phyloP scores from a whole-genome alignment of 202 grass and related monocot species.

The Sporobolus alterniflorus region DNA sequence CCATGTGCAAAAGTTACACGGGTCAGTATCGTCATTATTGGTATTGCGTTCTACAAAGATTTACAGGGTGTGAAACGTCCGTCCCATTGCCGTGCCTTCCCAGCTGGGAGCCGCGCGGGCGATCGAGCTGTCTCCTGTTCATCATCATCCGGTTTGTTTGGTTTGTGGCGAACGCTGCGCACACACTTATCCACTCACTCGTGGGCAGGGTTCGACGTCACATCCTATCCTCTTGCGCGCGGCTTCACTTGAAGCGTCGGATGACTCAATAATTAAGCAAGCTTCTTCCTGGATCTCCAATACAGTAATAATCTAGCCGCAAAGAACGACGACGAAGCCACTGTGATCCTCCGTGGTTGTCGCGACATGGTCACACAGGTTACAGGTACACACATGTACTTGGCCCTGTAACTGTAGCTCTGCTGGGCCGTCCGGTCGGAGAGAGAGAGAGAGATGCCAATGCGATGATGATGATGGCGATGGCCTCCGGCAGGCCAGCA shows the following conservation, averaged over 20 bases:
- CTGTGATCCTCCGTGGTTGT: not conserved
- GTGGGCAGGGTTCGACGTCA: too few species aligned
- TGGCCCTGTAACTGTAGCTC: conserved; percentile 8
- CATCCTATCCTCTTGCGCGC: too few species aligned
- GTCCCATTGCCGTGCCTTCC: conserved; percentile 21
- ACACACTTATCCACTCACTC: too few species aligned
- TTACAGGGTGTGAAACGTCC: conserved; percentile 20
- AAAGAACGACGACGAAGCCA: not conserved
- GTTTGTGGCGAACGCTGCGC: conserved; percentile 8
- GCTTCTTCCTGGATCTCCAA: too few species aligned
- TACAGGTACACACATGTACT: conserved; percentile 1
- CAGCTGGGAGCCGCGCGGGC: conserved; percentile 28
- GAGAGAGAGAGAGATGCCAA: not conserved
- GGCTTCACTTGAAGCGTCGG: too few species aligned
- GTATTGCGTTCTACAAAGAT: not conserved
- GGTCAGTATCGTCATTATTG: too few species aligned
- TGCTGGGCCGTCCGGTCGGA: too few species aligned
- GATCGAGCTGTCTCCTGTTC: conserved; percentile 24
- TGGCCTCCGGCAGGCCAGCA: not conserved
- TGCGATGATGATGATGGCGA: not conserved
- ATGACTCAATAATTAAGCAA: too few species aligned
- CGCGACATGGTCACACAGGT: not conserved
- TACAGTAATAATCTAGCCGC: too few species aligned
- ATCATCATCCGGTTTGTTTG: too few species aligned
- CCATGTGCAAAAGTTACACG: too few species aligned